Evolutionary conservation across 306 rosid genomes (phyloP).

Genomic region (Dalbergia oliveri): DNA sequence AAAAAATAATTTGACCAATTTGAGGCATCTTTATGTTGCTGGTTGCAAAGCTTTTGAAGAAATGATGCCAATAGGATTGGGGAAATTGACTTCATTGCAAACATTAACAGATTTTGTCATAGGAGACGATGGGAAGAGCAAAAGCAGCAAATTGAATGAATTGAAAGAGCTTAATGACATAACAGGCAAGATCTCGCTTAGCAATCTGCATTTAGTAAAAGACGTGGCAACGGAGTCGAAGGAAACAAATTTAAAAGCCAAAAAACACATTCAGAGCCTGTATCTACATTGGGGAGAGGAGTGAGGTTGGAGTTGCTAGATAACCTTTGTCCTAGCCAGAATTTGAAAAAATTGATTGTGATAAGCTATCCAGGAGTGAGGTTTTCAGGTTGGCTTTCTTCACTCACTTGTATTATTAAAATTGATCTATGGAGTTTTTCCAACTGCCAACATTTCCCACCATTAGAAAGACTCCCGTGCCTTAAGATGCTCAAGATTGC

Average conservation of each 20-base stretch:
- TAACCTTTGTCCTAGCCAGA: slow-evolving; percentile 14
- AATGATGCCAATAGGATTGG: not conserved
- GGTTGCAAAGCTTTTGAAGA: not conserved
- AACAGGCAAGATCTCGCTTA: not conserved
- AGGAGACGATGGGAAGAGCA: not conserved
- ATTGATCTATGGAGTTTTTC: accelerated
- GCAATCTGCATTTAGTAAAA: not conserved
- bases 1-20: not conserved
- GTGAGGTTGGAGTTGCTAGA: not conserved
- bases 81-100: not conserved
- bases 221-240: not conserved
- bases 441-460: not conserved
- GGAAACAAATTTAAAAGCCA: not conserved
- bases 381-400: slow-evolving; percentile 33
- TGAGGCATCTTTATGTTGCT: not conserved
- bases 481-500: accelerated
- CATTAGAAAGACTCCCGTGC: not conserved
- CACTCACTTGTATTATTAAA: not conserved
- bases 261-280: not conserved
- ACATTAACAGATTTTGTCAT: not conserved
- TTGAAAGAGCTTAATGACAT: not conserved
- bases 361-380: accelerated
- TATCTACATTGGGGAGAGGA: not conserved
- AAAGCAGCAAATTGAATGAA: not conserved
- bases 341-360: not conserved